Base-by-base conservation (phyloP, 1,284 basidiomycete genomes). In the Cystobasidium sp. region DNA sequence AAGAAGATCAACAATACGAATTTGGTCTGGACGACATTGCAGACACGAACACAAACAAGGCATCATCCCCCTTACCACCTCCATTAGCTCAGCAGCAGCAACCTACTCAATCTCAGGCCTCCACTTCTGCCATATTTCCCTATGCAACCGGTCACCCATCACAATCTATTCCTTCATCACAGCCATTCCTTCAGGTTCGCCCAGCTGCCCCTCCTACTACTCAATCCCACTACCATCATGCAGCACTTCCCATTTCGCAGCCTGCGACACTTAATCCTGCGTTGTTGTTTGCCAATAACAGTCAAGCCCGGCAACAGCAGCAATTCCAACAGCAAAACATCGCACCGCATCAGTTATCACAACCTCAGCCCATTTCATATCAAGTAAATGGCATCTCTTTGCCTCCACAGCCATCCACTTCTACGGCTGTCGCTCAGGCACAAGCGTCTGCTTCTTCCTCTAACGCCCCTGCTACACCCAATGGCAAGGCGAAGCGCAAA, bases 291-390 rank as follows among this genome's bases (percentile, higher is more conserved):
- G 43, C 22, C 5, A 44, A 64, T 37, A 58, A 58, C 39, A 46
- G 47, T 59, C 56, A 59, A 43, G 39, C 56, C n/a, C 37, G 39
- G 53, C 53, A 31, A n/a, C 53, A 24, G n/a, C 10, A 7, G 24
- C 53, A 22, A 20, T 22, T 53, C 14, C 52, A 53, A 20, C 16
- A 22, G 8, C 44, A 44, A 47, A 43, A 43, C 16, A 51, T 69
- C 22, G 20, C 68, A 14, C 68, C 68, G 22, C 46, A 61, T 69
- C 68, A 69, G 22, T 56, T 69, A 16, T 46, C 55, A 16, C 68
- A 69, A 46, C 68, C 59, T 20, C 68, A 69, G 56, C 68, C 59
- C 14, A 56, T 43, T 51, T 31, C 52, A 22, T 61, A 59, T 18
- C 66, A 68, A 8, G 55, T 31, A 12, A 69, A 69, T 22, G 68